Percentiles rank a stretch among this genome's conserved stretches.
These are phyloP conservation scores for Lachancea mirantina DNA, from an alignment of 805 yeast genomes.

Conservation along the genomic window DNA sequence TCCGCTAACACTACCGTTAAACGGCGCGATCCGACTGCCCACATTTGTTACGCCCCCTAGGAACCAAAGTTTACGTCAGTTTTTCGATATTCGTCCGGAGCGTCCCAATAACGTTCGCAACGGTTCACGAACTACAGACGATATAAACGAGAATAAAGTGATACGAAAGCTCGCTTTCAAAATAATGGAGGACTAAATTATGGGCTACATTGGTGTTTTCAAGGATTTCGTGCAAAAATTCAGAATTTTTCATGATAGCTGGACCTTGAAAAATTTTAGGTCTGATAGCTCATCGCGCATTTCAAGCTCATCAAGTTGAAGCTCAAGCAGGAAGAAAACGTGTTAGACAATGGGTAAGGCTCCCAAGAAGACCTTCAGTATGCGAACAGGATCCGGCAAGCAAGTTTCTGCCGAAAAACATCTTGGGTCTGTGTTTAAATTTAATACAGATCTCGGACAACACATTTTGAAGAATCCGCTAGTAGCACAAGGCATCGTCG, in stretches of 20 bases:
- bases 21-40: slow-evolving; percentile 12
- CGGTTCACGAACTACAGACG: slow-evolving; percentile 18
- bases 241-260: too few relatives aligned
- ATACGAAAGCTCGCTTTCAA: slow-evolving; percentile 17
- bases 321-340: too few relatives aligned
- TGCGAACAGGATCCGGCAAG: slow-evolving; percentile 41
- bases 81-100: too few relatives aligned
- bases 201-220: too few relatives aligned
- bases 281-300: not conserved
- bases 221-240: too few relatives aligned
- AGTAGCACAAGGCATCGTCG: slow-evolving; percentile 97
- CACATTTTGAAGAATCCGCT: slow-evolving; percentile 94
- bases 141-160: slow-evolving; percentile 16
- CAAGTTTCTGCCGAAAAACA: slow-evolving; percentile 66
- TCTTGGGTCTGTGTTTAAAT: slow-evolving; percentile 75
- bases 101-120: slow-evolving; percentile 1
- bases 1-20: slow-evolving; percentile 14
- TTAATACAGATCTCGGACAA: slow-evolving; percentile 95
- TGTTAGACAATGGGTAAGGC: slow-evolving; percentile 50
- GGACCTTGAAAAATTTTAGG: not conserved
- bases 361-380: slow-evolving; percentile 53
- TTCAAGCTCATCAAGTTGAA: too few relatives aligned
- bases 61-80: slow-evolving; percentile 11
- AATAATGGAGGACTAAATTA: slow-evolving; percentile 15
- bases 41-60: slow-evolving; percentile 22